A percentile compares a stretch with the other conserved stretches of the same genome.
Conservation (phyloP, 2,329 filamentous ascomycete genomes). For the Stachybotrys elegans region DNA sequence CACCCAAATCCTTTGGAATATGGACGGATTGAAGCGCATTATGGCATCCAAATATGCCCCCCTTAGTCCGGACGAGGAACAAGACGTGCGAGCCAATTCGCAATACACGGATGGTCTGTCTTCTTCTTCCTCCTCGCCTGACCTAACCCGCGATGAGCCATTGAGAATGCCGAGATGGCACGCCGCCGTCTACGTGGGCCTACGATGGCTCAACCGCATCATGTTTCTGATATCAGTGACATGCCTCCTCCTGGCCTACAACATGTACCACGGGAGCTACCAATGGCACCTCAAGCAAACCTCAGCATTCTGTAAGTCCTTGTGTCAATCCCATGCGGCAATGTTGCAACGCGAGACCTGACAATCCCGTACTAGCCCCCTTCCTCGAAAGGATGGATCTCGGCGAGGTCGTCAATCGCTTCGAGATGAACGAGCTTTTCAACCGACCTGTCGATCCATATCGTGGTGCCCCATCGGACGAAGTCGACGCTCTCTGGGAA, state of each 20-base stretch:
- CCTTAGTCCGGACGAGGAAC: neutral
- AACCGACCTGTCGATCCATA: slow-evolving; percentile 1
- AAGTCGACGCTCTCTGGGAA: slow-evolving; percentile 2
- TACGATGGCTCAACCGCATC: slow-evolving; percentile 1
- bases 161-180: neutral
- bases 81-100: neutral
- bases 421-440: neutral
- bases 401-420: neutral
- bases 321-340: neutral
- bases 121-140: neutral
- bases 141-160: neutral
- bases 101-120: neutral
- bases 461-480: neutral
- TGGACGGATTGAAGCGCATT: neutral
- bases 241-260: neutral
- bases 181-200: neutral
- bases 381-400: neutral
- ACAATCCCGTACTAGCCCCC: neutral
- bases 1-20: neutral
- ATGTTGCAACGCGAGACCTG: neutral
- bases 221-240: neutral
- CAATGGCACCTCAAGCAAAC: slow-evolving; percentile 1
- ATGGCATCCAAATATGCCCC: neutral
- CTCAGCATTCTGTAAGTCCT: slow-evolving; percentile 1
- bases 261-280: neutral